phyloP scores from a whole-genome alignment of 805 yeast genomes.

The Candida wancherniae region DNA sequence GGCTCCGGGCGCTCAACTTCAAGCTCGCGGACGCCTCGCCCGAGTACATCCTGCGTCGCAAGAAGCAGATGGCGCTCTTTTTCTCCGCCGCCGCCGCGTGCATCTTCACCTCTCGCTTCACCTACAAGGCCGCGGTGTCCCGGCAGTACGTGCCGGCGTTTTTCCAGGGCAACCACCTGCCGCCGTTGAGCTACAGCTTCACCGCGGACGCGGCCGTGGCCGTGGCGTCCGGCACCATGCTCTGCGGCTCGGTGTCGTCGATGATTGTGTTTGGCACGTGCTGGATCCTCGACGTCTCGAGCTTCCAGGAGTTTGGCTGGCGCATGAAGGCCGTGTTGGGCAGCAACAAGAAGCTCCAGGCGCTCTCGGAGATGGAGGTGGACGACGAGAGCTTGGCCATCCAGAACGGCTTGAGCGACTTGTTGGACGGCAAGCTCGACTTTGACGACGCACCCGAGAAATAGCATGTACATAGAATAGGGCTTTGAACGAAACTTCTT shows the following conservation, averaged over 20 bases:
- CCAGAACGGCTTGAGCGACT: constrained; percentile 50
- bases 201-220: constrained; percentile 83
- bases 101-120: constrained; percentile 65
- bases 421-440: constrained; percentile 41
- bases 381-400: constrained; percentile 59
- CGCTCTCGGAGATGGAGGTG: constrained; percentile 40
- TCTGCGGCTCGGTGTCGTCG: constrained; percentile 67
- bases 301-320: constrained; percentile 64
- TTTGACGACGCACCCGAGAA: constrained; percentile 5
- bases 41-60: constrained; percentile 58
- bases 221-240: constrained; percentile 70
- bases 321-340: constrained; percentile 62
- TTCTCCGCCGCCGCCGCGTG: constrained; percentile 70
- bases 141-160: constrained; percentile 71
- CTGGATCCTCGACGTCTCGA: constrained; percentile 75
- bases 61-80: constrained; percentile 67
- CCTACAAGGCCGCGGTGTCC: constrained; percentile 67
- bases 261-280: constrained; percentile 71
- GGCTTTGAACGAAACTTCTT: neutral
- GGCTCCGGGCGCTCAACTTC: constrained; percentile 17
- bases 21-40: constrained; percentile 35
- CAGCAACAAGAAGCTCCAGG: constrained; percentile 56
- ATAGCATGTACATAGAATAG: constrained; percentile 1
- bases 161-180: constrained; percentile 81
- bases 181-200: constrained; percentile 71